A percentile compares a stretch with the other conserved stretches of the same genome.
phyloP scores from a whole-genome alignment of 2,329 filamentous ascomycete genomes.

The Pseudogymnoascus sp. region DNA sequence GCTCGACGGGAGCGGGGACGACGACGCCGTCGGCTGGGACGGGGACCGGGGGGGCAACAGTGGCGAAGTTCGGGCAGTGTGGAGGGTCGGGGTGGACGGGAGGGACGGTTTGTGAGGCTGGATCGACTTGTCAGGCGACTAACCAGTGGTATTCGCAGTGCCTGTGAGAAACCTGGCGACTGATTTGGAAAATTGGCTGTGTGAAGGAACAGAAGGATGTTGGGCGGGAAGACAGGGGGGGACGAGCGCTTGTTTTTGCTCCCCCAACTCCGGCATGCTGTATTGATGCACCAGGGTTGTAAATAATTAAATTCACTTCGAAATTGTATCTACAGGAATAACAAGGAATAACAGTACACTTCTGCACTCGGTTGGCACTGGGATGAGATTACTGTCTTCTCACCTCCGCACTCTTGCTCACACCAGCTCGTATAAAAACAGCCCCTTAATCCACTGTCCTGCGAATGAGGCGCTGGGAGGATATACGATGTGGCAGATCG shows the following conservation, averaged over 20 bases:
- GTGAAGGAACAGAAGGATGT: background rate
- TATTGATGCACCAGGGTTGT: background rate
- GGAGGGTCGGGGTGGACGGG: slow-evolving; percentile 19
- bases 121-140: slow-evolving; percentile 14
- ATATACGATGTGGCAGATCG: too few species aligned
- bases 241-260: background rate
- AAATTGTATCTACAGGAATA: background rate
- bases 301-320: background rate
- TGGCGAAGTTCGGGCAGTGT: slow-evolving; percentile 21
- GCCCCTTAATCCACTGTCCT: too few species aligned
- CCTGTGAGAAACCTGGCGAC: slow-evolving; percentile 6
- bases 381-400: background rate
- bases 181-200: background rate
- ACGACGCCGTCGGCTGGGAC: background rate
- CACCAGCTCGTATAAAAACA: background rate
- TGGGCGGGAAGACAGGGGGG: background rate
- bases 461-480: too few species aligned
- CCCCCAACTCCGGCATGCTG: background rate
- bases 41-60: background rate
- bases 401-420: background rate
- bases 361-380: background rate
- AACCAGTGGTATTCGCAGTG: slow-evolving; percentile 19
- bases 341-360: background rate
- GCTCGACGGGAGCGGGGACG: background rate
- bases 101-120: slow-evolving; percentile 13